Evolutionary conservation across 805 yeast genomes (phyloP), one percentile per base, ranked within the genome.

Genomic region (Metschnikowia proteae): DNA sequence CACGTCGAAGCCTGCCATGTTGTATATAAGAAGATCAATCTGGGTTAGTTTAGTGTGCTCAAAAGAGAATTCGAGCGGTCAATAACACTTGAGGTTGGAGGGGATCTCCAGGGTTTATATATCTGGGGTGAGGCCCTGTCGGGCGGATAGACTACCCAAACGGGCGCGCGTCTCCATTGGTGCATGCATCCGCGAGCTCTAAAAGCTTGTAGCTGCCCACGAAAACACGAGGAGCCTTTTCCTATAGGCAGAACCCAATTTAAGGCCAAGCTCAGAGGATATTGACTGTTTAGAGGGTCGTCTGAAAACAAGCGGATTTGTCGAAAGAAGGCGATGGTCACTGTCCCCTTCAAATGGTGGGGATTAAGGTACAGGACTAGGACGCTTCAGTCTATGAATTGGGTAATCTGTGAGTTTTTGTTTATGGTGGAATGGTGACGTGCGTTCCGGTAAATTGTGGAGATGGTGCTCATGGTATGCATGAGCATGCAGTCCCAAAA

Each of bases 1-100:
- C 44, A 65, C 57, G 55, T 66, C 59, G 38, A 65, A 45, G 34
- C 43, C 53, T 11, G 58, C 43, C 58, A 55, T 55, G 6, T 25
- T 37, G 23, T 6, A 27, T 1, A 3, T 37, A n/a, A 25, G 6
- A 23, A 6, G 28, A 13, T 22, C 8, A 11, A 35, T 8, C 22
- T 22, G 38, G 17, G 10, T 11, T 31, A 11, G 33, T 7, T 31
- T 31, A 7, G n/a, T 31, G 7, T 3, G 6, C n/a, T 11, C 5
- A 11, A 31, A 31, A 31, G n/a, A 31, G n/a, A n/a, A 17, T 27
- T 4, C 13, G 32, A 28, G n/a, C 22, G 13, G 13, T 8, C 7
- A 11, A 28, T 28, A 6, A 27, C 5, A 11, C 10, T 35, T 4
- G 10, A 27, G 3, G 2, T 8, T 4, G 32, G 32, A 23, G 31